phyloP scores from a whole-genome alignment of 805 yeast genomes.

The Kodamaea kakaduensis region DNA sequence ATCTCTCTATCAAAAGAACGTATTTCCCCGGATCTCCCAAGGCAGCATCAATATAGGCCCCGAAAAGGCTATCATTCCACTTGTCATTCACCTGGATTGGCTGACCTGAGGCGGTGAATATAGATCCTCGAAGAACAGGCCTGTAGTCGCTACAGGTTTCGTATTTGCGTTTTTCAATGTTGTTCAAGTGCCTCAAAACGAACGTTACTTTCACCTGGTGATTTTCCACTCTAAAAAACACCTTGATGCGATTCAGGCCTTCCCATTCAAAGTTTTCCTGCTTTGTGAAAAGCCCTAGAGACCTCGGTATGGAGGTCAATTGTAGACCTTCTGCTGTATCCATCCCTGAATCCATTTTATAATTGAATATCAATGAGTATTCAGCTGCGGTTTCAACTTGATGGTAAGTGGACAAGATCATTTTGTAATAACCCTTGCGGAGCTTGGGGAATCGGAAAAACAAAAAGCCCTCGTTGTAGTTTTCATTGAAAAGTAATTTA shows the following conservation, averaged over 20 bases:
- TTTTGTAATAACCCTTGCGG: conserved; percentile 34
- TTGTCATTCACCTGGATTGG: conserved; percentile 33
- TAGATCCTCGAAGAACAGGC: conserved; percentile 44
- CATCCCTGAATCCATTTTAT: conserved; percentile 12
- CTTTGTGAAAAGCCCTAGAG: conserved; percentile 34
- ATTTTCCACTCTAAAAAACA: conserved; percentile 21
- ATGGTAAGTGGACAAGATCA: conserved; percentile 46
- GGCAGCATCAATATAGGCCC: conserved; percentile 35
- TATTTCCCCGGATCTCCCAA: conserved; percentile 27
- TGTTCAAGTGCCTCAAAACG: conserved; percentile 22
- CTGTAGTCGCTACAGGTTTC: conserved; percentile 29
- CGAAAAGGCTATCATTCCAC: conserved; percentile 44
- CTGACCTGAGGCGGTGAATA: conserved; percentile 28
- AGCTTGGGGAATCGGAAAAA: conserved; percentile 18
- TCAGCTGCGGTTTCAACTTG: conserved; percentile 19
- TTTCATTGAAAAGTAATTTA: conserved; percentile 24
- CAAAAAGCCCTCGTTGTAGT: conserved; percentile 36
- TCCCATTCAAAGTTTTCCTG: conserved; percentile 34
- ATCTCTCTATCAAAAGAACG: conserved; percentile 44
- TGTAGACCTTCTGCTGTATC: conserved; percentile 7
- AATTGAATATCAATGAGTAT: conserved; percentile 32
- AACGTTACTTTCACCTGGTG: conserved; percentile 21
- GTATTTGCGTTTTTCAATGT: conserved; percentile 3
- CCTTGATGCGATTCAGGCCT: conserved; percentile 35
- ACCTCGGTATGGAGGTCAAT: conserved; percentile 16